phyloP scores from a whole-genome alignment of 805 yeast genomes.

The Pichia gijzeniarum region DNA sequence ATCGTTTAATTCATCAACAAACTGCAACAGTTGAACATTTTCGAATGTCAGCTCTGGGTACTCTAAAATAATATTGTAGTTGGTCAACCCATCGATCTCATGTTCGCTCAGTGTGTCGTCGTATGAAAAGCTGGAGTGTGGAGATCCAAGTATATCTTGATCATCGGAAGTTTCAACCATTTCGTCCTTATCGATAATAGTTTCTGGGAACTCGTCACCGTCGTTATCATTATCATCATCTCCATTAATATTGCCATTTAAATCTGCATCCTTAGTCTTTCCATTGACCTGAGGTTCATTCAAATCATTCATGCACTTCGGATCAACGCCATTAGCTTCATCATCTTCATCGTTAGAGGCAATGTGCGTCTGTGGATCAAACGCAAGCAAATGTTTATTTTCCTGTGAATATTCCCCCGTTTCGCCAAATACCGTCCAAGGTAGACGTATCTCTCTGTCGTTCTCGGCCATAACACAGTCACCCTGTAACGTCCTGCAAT shows the following conservation, averaged over 20 bases:
- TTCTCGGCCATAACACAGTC: too few species aligned
- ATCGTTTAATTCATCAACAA: conserved; percentile 35
- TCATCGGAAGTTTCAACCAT: conserved; percentile 28
- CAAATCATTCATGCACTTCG: too few species aligned
- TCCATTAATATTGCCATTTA: not conserved
- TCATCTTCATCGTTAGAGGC: not conserved
- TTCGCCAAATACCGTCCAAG: conserved; percentile 1
- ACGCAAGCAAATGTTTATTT: not conserved
- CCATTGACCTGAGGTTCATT: too few species aligned
- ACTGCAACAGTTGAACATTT: conserved; percentile 31
- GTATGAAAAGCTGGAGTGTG: conserved; percentile 25
- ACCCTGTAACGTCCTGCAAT: too few species aligned
- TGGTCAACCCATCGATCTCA: conserved; percentile 30
- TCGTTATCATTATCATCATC: not conserved
- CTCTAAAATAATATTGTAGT: conserved; percentile 29
- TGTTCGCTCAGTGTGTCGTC: conserved; percentile 21
- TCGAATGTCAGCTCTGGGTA: conserved; percentile 41
- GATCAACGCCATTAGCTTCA: not conserved
- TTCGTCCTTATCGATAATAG: conserved; percentile 28
- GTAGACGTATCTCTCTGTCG: not conserved
- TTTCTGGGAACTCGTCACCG: conserved; percentile 23
- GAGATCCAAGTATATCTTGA: conserved; percentile 26
- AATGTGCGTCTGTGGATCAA: conserved; percentile 7
- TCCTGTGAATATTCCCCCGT: not conserved
- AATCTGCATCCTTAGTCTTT: not conserved